Conservation (phyloP, 83 land plant species). For the Thuja plicata region DNA sequence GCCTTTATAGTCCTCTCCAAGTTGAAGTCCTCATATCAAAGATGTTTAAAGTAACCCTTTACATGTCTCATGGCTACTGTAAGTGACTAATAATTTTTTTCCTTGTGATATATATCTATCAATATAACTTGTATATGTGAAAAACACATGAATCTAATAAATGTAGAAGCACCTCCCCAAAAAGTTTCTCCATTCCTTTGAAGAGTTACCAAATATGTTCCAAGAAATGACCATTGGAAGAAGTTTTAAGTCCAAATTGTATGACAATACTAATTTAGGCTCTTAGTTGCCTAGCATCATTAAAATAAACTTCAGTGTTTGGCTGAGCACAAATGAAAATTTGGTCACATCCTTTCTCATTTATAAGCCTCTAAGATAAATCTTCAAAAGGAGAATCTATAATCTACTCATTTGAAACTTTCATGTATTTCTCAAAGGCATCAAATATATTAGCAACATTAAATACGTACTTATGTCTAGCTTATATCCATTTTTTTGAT, state of each 20-base stretch:
- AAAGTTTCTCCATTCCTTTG: constrained; percentile 93
- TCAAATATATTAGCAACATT: constrained; percentile 86
- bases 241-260: constrained; percentile 88
- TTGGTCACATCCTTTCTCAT: constrained; percentile 92
- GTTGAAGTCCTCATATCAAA: no score
- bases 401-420: constrained; percentile 81
- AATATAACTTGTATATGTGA: constrained; percentile 87
- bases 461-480: constrained; percentile 83
- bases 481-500: constrained; percentile 84
- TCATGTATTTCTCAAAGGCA: constrained; percentile 87
- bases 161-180: constrained; percentile 86
- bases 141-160: no score
- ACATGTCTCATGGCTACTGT: no score
- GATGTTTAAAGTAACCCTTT: constrained; percentile 16
- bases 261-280: constrained; percentile 79
- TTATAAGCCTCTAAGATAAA: constrained; percentile 82
- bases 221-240: constrained; percentile 93
- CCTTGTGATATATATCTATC: constrained; percentile 94
- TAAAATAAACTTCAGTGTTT: constrained; percentile 89
- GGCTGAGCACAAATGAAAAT: constrained; percentile 84
- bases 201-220: no score
- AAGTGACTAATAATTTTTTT: constrained; percentile 85
- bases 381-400: constrained; percentile 83
- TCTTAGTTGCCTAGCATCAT: constrained; percentile 77
- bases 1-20: no score